These are phyloP conservation scores for Schizochytrium sp. DNA, from an alignment of 108 stramenopile genomes.

Conservation along the genomic window DNA sequence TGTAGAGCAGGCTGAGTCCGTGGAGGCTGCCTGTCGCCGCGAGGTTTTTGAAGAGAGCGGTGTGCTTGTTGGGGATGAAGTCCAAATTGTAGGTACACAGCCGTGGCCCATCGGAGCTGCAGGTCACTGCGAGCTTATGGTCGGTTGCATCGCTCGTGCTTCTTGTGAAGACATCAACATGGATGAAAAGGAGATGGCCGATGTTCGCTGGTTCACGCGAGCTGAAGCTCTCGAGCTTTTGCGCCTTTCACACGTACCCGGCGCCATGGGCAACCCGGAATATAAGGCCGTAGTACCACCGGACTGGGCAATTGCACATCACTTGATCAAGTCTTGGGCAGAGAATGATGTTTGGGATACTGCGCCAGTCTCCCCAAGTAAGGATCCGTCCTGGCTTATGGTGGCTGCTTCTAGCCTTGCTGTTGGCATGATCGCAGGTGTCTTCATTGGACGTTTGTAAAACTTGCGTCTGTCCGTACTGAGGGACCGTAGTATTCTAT, in stretches of 20 bases:
- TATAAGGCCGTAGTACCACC: background rate
- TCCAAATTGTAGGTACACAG: slow-evolving; percentile 47
- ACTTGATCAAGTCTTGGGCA: slow-evolving; percentile 8
- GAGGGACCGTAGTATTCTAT: no score
- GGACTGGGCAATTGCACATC: slow-evolving; percentile 12
- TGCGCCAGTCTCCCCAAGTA: no score
- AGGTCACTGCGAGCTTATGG: slow-evolving; percentile 61
- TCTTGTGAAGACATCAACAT: slow-evolving; percentile 26
- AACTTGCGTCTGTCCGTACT: no score
- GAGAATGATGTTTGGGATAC: background rate
- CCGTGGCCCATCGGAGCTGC: slow-evolving; percentile 63
- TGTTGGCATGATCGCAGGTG: no score
- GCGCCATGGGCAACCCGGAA: background rate
- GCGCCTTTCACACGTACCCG: background rate
- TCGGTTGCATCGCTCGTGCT: slow-evolving; percentile 59
- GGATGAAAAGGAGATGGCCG: slow-evolving; percentile 41
- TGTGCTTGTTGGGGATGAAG: slow-evolving; percentile 50
- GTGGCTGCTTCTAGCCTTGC: no score
- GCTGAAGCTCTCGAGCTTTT: slow-evolving; percentile 38
- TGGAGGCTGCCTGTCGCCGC: slow-evolving; percentile 59
- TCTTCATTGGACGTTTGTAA: no score
- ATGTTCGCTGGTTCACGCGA: slow-evolving; percentile 57
- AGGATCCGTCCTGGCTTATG: no score
- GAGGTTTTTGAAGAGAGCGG: slow-evolving; percentile 64
- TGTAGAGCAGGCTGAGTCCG: slow-evolving; percentile 57